Conservation (phyloP, 2,329 filamentous ascomycete genomes). For the Xylaria sp. region DNA sequence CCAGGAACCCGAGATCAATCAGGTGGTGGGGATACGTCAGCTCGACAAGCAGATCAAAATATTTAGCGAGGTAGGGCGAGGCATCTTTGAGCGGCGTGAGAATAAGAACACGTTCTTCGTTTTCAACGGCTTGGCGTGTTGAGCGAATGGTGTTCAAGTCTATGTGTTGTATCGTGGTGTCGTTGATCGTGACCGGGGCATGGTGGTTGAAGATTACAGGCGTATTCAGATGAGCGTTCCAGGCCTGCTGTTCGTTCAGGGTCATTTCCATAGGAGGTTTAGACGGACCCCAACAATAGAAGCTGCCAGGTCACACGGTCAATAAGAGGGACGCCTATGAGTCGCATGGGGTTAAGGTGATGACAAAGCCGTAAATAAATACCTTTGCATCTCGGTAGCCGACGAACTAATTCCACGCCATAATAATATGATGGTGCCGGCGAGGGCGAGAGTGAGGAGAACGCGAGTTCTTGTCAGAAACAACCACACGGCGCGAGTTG, state of each 20-base stretch:
- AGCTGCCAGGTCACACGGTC: slow-evolving; percentile 65
- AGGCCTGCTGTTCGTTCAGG: slow-evolving; percentile 87
- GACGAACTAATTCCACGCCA: slow-evolving; percentile 87
- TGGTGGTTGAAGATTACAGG: slow-evolving; percentile 98
- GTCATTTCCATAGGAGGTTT: slow-evolving; percentile 98
- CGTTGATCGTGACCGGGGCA: slow-evolving; percentile 85
- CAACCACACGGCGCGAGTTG: slow-evolving; percentile 75
- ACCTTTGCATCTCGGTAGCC: slow-evolving; percentile 92
- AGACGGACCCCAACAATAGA: slow-evolving; percentile 95
- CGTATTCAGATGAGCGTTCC: slow-evolving; percentile 88
- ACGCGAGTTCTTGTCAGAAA: slow-evolving; percentile 82
- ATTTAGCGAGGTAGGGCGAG: slow-evolving; percentile 81
- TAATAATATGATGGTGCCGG: slow-evolving; percentile 79
- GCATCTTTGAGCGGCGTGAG: slow-evolving; percentile 94
- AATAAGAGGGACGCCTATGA: slow-evolving; percentile 32
- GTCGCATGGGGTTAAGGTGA: slow-evolving; percentile 12
- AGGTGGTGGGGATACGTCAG: slow-evolving; percentile 94
- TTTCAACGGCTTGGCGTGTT: slow-evolving; percentile 79
- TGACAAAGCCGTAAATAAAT: slow-evolving; percentile 46
- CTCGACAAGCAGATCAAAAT: slow-evolving; percentile 91
- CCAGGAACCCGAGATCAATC: slow-evolving; percentile 94
- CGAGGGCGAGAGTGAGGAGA: slow-evolving; percentile 76
- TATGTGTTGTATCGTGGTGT: slow-evolving; percentile 79
- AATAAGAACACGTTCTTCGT: slow-evolving; percentile 89
- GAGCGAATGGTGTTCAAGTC: slow-evolving; percentile 88